Evolutionary conservation across 306 rosid genomes (phyloP), one percentile per base, ranked within the genome.

Genomic region (Echinosophora koreensis): DNA sequence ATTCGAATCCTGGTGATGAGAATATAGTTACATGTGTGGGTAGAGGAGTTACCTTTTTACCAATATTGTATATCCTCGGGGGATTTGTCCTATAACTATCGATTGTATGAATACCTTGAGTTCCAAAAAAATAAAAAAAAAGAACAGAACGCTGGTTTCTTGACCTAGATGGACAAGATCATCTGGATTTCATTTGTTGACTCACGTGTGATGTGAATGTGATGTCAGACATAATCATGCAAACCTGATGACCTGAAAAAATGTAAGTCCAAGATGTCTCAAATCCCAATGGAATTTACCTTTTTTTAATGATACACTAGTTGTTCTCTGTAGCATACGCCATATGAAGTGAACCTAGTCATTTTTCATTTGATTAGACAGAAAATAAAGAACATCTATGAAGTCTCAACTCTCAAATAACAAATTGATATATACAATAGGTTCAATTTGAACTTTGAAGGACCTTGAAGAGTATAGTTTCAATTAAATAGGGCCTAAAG

Each of bases 381-480:
- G n/a, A n/a, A n/a, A n/a, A n/a, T n/a, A n/a, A n/a, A 56, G 46
- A 74, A 77, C 49, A 18, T 59, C 27, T 46, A 63, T 35, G 8
- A 39, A 49, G 44, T 47, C 44, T 59, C 63, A 34, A 69, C 12
- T 14, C 35, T 69, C 41, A 78, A 49, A 49, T 12, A 41, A 6
- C 14, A 14, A 69, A 69, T 39, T 60, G 62, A 41, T 69, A 81
- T 75, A 51, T 62, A 60, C 73, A 81, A 30, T 18, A 28, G 37
- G 59, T 15, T 74, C 72, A 68, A 41, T 22, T 38, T 28, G n/a
- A n/a, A n/a, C n/a, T n/a, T n/a, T n/a, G 14, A 44, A 44, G 50
- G 14, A 44, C 50, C 3, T 44, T 44, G 15, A 59, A 50, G 66
- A 14, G 39, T 30, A 32, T 52, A 39, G 16, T 59, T 74, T 39